These are phyloP conservation scores for Chaetomium olivaceum DNA, from an alignment of 2,329 filamentous ascomycete species.

Conservation along the genomic window DNA sequence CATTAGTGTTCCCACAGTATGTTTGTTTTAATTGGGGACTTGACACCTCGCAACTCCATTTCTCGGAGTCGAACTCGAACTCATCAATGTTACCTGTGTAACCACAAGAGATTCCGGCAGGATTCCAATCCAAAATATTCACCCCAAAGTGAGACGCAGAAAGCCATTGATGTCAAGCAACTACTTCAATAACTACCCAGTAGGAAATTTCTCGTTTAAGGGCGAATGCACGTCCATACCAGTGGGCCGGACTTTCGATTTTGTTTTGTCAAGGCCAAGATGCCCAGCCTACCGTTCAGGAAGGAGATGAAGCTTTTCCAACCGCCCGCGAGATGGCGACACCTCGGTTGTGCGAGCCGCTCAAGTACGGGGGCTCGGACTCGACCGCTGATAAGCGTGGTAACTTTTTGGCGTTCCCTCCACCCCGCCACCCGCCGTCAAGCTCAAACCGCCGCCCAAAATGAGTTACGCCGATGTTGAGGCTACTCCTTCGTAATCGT, in stretches of 20 bases:
- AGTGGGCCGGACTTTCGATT: background rate
- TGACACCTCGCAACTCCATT: background rate
- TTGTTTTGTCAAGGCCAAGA: conserved; percentile 20
- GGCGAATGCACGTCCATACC: background rate
- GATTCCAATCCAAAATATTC: background rate
- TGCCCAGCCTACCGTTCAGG: conserved; percentile 16
- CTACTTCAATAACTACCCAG: background rate
- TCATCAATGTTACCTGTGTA: background rate
- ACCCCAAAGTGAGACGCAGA: background rate
- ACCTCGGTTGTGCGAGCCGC: background rate
- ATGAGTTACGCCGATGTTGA: background rate
- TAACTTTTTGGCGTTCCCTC: background rate
- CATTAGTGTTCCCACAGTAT: background rate
- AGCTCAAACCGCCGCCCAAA: too few species aligned
- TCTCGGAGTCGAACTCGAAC: background rate
- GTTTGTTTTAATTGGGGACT: background rate
- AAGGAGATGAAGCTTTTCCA: conserved; percentile 18
- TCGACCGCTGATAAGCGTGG: conserved; percentile 9
- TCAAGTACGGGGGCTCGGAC: background rate
- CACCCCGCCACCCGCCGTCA: too few species aligned
- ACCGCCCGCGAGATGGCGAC: background rate
- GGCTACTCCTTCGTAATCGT: background rate
- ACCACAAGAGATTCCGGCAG: background rate
- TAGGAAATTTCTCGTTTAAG: background rate
- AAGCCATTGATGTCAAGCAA: background rate